These are phyloP conservation scores for Alternaria incomplexa DNA, from an alignment of 2,329 filamentous ascomycete species.

Conservation along the genomic window DNA sequence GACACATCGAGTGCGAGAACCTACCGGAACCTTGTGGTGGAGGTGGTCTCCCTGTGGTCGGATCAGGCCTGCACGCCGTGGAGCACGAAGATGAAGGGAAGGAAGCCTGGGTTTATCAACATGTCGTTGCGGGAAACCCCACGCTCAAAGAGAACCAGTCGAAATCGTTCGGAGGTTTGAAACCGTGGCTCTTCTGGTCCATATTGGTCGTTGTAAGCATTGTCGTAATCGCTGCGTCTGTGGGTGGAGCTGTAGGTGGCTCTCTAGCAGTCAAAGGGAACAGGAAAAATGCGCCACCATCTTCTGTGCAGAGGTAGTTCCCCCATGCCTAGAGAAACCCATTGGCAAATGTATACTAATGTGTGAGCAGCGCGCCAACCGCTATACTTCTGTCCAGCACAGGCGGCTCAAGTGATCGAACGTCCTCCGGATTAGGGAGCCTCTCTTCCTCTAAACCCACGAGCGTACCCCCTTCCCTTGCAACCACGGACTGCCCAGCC, in stretches of 20 bases:
- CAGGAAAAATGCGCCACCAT: background rate
- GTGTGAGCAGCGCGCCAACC: background rate
- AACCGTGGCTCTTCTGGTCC: background rate
- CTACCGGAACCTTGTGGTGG: background rate
- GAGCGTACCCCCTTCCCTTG: background rate
- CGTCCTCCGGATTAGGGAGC: background rate
- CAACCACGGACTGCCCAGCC: background rate
- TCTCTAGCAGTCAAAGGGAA: background rate
- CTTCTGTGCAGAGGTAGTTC: background rate
- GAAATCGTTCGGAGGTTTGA: slow-evolving; percentile 15
- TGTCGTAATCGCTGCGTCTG: background rate
- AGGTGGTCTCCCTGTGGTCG: background rate
- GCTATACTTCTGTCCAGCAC: background rate
- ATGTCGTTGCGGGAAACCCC: background rate
- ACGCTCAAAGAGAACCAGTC: background rate
- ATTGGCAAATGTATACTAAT: background rate
- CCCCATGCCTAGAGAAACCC: background rate
- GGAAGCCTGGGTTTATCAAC: background rate
- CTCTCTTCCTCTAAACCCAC: background rate
- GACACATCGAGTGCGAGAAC: background rate
- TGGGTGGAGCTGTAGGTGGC: background rate
- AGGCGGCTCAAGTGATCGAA: background rate
- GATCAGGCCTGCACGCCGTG: background rate
- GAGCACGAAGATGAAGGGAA: background rate
- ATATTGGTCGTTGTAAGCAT: background rate